Evolutionary conservation across 164 flowering plant species (phyloP).

Genomic region (Vitis amurensis): DNA sequence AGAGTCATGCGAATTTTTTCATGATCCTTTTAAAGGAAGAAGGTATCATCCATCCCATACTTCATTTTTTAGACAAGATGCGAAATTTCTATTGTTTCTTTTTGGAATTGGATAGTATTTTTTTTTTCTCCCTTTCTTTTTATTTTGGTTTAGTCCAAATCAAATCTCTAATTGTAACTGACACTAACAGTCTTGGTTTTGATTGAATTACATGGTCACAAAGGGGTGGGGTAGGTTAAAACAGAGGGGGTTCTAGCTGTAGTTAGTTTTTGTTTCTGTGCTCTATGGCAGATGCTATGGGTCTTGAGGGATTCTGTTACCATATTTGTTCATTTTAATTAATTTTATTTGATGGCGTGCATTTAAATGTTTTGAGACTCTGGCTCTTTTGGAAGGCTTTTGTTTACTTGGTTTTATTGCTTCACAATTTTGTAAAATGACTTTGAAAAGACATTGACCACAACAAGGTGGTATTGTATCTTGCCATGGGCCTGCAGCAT

Average conservation of each 20-base stretch:
- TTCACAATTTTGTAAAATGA: no score
- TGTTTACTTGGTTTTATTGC: no score
- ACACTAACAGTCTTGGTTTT: no score
- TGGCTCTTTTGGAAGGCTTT: no score
- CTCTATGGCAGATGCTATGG: background rate
- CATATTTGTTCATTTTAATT: background rate
- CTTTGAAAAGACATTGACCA: no score
- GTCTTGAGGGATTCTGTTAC: background rate
- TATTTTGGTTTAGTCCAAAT: no score
- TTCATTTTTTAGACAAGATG: background rate
- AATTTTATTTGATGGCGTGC: background rate
- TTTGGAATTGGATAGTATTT: no score
- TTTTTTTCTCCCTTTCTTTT: no score
- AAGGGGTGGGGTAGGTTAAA: background rate
- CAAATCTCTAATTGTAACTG: no score
- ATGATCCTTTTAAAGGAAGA: constrained; percentile 86
- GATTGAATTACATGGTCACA: background rate
- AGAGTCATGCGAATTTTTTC: constrained; percentile 89
- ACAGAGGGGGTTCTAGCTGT: background rate
- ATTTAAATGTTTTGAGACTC: no score
- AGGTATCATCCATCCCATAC: constrained; percentile 41
- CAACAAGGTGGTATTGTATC: background rate
- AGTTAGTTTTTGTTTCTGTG: background rate
- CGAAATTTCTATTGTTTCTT: no score
- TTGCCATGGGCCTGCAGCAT: background rate